These are phyloP conservation scores for Hypoxylon subgilvum DNA, from an alignment of 495 filamentous ascomycete species.

Conservation along the genomic window DNA sequence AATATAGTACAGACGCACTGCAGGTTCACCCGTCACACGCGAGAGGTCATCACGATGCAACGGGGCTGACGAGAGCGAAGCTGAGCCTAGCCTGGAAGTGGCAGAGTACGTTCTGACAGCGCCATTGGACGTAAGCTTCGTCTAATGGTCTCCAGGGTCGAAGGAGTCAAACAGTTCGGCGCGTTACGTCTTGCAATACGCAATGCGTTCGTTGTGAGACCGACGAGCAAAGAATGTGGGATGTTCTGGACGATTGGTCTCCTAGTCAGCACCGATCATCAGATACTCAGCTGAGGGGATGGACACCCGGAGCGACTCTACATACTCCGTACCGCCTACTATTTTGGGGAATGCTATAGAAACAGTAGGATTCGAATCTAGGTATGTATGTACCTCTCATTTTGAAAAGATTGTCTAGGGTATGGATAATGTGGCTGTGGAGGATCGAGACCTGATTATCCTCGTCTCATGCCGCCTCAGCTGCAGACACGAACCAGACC, in stretches of 20 bases:
- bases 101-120: slow-evolving; percentile 12
- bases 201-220: slow-evolving; percentile 13
- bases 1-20: slow-evolving; percentile 19
- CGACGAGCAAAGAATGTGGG: slow-evolving; percentile 2
- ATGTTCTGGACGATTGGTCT: background rate
- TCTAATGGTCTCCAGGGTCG: background rate
- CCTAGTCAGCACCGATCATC: slow-evolving; percentile 15
- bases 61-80: slow-evolving; percentile 27
- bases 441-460: slow-evolving; percentile 33
- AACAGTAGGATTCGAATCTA: slow-evolving; percentile 3
- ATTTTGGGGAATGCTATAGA: slow-evolving; percentile 27
- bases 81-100: slow-evolving; percentile 7
- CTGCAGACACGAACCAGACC: slow-evolving; percentile 20
- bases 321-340: slow-evolving; percentile 16
- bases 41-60: slow-evolving; percentile 24
- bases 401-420: slow-evolving; percentile 11
- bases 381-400: slow-evolving; percentile 11
- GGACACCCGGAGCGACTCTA: background rate
- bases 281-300: slow-evolving; percentile 12
- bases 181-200: slow-evolving; percentile 23
- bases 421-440: slow-evolving; percentile 22
- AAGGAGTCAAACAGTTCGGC: slow-evolving; percentile 9
- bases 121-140: slow-evolving; percentile 6
- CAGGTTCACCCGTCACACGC: slow-evolving; percentile 12
- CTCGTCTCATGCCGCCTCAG: slow-evolving; percentile 27